Conservation (phyloP, 441 rosid species). For the Arabidopsis lyrata region DNA sequence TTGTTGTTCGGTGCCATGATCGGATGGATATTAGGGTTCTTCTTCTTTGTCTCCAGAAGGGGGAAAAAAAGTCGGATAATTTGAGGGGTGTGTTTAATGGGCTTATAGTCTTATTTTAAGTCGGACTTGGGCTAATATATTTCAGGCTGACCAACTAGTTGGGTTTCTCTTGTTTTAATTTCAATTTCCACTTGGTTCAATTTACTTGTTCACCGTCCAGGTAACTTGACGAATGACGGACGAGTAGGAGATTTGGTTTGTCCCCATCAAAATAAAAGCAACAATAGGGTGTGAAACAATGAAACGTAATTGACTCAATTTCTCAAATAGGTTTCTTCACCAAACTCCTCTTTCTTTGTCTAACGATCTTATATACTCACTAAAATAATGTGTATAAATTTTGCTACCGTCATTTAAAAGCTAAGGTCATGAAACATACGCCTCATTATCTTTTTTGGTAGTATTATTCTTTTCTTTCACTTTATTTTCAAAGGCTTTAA, state of each 20-base stretch:
- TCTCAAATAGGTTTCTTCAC: slow-evolving; percentile 21
- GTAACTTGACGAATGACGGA: neutral
- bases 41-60: neutral
- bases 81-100: neutral
- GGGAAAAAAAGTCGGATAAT: neutral
- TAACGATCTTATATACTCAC: slow-evolving; percentile 22
- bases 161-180: neutral
- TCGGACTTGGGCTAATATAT: neutral
- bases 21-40: neutral
- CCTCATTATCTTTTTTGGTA: slow-evolving; percentile 6
- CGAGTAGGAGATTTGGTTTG: neutral
- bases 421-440: slow-evolving; percentile 37
- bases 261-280: neutral
- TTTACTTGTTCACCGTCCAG: neutral
- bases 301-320: slow-evolving; percentile 27
- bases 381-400: slow-evolving; percentile 25
- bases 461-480: neutral
- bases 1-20: neutral
- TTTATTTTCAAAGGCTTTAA: neutral
- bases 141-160: neutral
- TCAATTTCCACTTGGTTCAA: neutral
- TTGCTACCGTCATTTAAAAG: slow-evolving; percentile 2
- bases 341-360: slow-evolving; percentile 2
- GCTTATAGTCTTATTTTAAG: neutral
- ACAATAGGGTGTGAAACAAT: slow-evolving; percentile 4